Percentiles rank a stretch among this genome's conserved stretches.
phyloP scores from a whole-genome alignment of 106 monocot species.

The Apostasia ramifera region DNA sequence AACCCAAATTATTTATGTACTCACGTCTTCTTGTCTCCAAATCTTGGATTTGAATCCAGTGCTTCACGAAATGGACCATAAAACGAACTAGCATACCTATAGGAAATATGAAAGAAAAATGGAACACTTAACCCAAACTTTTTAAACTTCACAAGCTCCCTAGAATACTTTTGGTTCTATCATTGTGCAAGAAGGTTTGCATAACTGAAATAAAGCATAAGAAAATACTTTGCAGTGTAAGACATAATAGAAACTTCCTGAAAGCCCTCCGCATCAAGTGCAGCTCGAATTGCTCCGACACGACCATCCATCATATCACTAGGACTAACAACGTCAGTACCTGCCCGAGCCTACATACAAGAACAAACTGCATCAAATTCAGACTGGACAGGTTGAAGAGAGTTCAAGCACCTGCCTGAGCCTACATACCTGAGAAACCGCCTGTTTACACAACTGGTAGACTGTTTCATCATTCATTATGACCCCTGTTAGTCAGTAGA shows the following conservation, averaged over 20 bases:
- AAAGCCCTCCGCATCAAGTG: slow-evolving; percentile 89
- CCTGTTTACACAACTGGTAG: slow-evolving; percentile 95
- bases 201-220: neutral
- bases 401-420: neutral
- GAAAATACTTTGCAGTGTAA: slow-evolving; percentile 88
- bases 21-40: slow-evolving; percentile 99
- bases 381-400: neutral
- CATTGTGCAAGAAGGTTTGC: neutral
- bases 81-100: slow-evolving; percentile 97
- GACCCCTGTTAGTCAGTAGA: slow-evolving; percentile 39
- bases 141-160: neutral
- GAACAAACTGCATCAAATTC: neutral
- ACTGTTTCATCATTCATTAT: slow-evolving; percentile 99
- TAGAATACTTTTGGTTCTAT: neutral
- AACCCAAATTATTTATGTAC: neutral
- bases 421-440: slow-evolving; percentile 79
- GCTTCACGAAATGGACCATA: slow-evolving; percentile 99
- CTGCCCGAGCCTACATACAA: slow-evolving; percentile 65
- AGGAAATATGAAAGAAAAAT: neutral
- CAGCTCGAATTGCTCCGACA: slow-evolving; percentile 69
- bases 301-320: slow-evolving; percentile 99
- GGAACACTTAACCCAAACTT: neutral
- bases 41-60: slow-evolving; percentile 95
- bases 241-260: slow-evolving; percentile 96
- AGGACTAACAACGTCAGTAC: slow-evolving; percentile 96